Evolutionary conservation across 2,329 filamentous ascomycete genomes (phyloP), one percentile per base, ranked within the genome.

Genomic region (Aspergillus proliferans): DNA sequence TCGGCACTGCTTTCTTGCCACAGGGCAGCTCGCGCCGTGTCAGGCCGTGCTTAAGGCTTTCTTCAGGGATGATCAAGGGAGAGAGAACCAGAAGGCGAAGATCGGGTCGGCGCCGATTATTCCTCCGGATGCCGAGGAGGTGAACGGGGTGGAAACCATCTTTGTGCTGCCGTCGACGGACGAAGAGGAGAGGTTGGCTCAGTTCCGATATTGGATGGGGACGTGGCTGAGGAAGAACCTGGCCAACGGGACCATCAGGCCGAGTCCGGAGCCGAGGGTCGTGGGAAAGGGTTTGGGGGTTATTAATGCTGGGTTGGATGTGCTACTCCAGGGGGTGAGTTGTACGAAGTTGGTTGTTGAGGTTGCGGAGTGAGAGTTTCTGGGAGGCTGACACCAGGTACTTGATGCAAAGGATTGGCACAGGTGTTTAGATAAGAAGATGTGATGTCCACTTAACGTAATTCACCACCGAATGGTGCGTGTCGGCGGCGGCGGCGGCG

Each of bases 321-420:
- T 38, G 14, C 45, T 76, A 12, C 49, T 52, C 1, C 47, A 26
- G n/a, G 72, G 73, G 0, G 71, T 75, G 10, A 75, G 71, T 41
- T 73, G 72, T 51, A 62, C 57, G 0, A 76, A 75, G 58, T 60
- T 76, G 48, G 62, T 75, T 34, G 55, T 75, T 44, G 67, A 75
- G 48, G 28, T 74, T 58, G 52, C 50, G 0, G 60, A 67, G 44
- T 73, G 47, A 62, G 49, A 48, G 22, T 15, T 24, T 36, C 10
- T 39, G 36, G n/a, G 36, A n/a, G 43, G 36, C 14, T 39, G 36
- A 8, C 36, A 18, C 36, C n/a, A n/a, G 36, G 36, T n/a, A 39
- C 36, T 22, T 22, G 22, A 22, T 22, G 9, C 8, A 28, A 10
- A 28, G 9, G 26, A 28, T 28, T 28, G 26, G 9, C 26, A 28